phyloP scores from a whole-genome alignment of 148 eudicot species.

The Vaccinium corymbosum region DNA sequence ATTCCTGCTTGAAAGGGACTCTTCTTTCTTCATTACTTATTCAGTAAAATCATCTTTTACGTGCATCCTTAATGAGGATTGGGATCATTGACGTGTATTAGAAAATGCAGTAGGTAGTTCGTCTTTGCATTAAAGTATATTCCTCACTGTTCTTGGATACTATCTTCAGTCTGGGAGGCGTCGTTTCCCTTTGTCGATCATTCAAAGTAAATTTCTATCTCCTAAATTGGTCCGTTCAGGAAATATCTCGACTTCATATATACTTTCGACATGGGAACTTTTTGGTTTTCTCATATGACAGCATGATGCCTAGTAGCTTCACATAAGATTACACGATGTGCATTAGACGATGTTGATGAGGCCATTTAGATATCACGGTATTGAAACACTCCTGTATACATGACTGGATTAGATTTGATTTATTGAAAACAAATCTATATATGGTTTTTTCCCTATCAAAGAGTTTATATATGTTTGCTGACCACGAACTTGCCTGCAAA shows the following conservation, averaged over 20 bases:
- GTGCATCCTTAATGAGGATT: neutral
- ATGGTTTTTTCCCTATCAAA: no score
- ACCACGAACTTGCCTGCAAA: neutral
- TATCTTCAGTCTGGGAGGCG: neutral
- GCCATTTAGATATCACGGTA: neutral
- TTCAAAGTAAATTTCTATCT: neutral
- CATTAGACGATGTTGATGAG: neutral
- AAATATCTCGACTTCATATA: neutral
- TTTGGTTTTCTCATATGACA: neutral
- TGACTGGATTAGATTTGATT: neutral
- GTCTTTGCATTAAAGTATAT: neutral
- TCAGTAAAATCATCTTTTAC: neutral
- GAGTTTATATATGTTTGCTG: neutral
- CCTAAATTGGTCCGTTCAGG: neutral
- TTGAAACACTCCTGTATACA: neutral
- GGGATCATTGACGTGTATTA: neutral
- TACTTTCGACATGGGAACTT: constrained; percentile 2
- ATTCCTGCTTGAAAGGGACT: neutral
- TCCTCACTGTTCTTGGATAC: neutral
- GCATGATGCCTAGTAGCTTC: neutral
- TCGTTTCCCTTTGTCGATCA: neutral
- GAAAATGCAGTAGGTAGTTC: neutral
- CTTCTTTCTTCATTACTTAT: neutral
- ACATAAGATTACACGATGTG: neutral
- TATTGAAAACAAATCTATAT: neutral